Base-by-base conservation (phyloP, 768 basidiomycete species). In the Lentinus brumalis region DNA sequence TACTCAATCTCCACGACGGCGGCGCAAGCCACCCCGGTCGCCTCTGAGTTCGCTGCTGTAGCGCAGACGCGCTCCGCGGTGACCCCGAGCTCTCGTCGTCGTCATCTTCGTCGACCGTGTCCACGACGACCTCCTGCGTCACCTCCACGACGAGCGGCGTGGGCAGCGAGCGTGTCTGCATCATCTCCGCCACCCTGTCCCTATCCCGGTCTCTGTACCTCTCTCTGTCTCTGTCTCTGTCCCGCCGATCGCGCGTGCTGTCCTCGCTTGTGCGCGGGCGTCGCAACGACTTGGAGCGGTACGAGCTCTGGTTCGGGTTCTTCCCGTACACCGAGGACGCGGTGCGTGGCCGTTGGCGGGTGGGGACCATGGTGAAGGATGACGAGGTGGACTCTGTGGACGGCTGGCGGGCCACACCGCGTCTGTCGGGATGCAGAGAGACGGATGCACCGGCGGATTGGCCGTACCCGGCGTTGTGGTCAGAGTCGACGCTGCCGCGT, bases 1-100 rank as follows among this genome's bases (percentile, higher is more conserved):
- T 26, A 40, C 59, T 64, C 18, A 64, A 38, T 39, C 63, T 49
- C 63, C 63, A 64, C 42, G 59, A 57, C 59, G 55, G 59, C 41
- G 63, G 63, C 46, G 63, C 41, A 21, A 57, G 45, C 63, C 63
- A 64, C 56, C 56, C 56, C 30, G 51, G 16, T 5, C 46, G 46
- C 46, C 14, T 15, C 42, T 26, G 21, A 26, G 42, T 18, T 1
- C 8, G 42, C 6, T 21, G 38, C 39, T 15, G 50, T n/a, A 14
- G 32, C 53, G 29, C 21, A 1, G 46, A 30, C 21, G 46, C 46
- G 21, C 46, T 49, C 21, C 10, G 46, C 26, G 21, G 18, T 12
- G 46, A 30, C 10, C 21, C 44, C n/a, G 44, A 9, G 46, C 46
- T 26, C 46, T 18, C 35, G 6, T 6, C 35, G 26, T 26, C 46